Conservation (phyloP, 129 eudicot genomes). For the Oenanthe sinensis region DNA sequence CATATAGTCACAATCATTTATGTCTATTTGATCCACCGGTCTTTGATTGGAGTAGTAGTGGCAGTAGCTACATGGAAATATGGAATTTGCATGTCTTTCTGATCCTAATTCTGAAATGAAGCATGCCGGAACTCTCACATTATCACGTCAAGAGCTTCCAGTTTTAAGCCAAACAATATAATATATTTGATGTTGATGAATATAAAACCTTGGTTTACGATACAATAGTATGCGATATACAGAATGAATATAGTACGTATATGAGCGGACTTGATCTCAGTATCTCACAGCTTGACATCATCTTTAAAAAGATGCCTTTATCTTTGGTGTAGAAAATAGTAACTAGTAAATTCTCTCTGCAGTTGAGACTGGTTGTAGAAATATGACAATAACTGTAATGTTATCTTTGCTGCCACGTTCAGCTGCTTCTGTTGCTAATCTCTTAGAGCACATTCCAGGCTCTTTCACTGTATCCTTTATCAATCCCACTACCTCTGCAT, state of each 20-base stretch:
- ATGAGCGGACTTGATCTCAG: background rate
- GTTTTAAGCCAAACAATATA: background rate
- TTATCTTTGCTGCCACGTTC: slow-evolving; percentile 93
- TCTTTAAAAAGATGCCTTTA: background rate
- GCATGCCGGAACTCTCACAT: background rate
- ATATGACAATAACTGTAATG: slow-evolving; percentile 76
- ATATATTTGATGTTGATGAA: background rate
- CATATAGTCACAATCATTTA: too few relatives aligned
- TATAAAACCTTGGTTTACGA: background rate
- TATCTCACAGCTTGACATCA: too few relatives aligned
- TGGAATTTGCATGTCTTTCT: too few relatives aligned
- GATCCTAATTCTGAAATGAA: too few relatives aligned
- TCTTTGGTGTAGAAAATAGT: background rate
- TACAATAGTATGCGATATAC: too few relatives aligned
- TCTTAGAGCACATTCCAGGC: slow-evolving; percentile 90
- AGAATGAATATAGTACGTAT: background rate
- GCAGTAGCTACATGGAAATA: too few relatives aligned
- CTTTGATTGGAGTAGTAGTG: too few relatives aligned
- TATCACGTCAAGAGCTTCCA: too few relatives aligned
- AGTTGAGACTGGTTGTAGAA: slow-evolving; percentile 84
- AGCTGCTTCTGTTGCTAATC: slow-evolving; percentile 87
- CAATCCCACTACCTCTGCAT: slow-evolving; percentile 50
- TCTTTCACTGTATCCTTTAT: slow-evolving; percentile 90
- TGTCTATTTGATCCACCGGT: too few relatives aligned
- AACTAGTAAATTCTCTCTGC: slow-evolving; percentile 73